Evolutionary conservation across 2,329 filamentous ascomycete genomes (phyloP).

Genomic region (Uncinocarpus reesii): DNA sequence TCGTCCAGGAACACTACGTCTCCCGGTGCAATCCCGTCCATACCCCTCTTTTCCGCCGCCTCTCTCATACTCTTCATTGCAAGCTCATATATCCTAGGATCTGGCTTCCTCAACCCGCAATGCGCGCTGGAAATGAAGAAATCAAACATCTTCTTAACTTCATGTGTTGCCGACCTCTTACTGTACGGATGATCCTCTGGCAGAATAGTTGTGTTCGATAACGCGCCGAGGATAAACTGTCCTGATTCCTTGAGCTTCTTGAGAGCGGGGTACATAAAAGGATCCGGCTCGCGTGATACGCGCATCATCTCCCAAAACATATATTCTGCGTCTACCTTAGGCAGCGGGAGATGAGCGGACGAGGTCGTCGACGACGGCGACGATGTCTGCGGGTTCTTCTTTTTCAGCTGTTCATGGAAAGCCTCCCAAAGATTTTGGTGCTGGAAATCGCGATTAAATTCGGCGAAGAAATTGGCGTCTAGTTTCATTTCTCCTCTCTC

Average conservation of each 20-base stretch:
- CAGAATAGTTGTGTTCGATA: slow-evolving; percentile 86
- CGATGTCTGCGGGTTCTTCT: slow-evolving; percentile 16
- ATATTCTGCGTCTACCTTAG: slow-evolving; percentile 62
- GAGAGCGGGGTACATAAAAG: slow-evolving; percentile 79
- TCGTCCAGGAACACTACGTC: slow-evolving; percentile 87
- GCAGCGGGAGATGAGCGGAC: slow-evolving; percentile 49
- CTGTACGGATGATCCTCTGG: slow-evolving; percentile 46
- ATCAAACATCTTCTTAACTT: slow-evolving; percentile 63
- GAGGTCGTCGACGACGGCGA: slow-evolving; percentile 11
- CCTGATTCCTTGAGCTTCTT: slow-evolving; percentile 54
- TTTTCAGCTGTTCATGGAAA: slow-evolving; percentile 39
- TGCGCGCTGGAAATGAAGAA: slow-evolving; percentile 81
- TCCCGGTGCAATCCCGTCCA: slow-evolving; percentile 46
- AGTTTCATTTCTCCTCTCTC: slow-evolving; percentile 74
- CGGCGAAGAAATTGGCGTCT: slow-evolving; percentile 62
- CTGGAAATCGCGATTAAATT: slow-evolving; percentile 65
- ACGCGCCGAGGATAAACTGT: slow-evolving; percentile 62
- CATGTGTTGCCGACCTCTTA: slow-evolving; percentile 33
- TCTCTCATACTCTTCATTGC: slow-evolving; percentile 58
- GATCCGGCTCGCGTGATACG: slow-evolving; percentile 59
- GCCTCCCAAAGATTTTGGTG: slow-evolving; percentile 56
- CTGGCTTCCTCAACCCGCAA: slow-evolving; percentile 77
- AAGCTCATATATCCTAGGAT: slow-evolving; percentile 67
- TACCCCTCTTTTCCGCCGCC: slow-evolving; percentile 49
- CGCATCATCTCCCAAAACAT: slow-evolving; percentile 92